Conservation (phyloP, 306 rosid genomes). For the Sechiopsis laciniata region DNA sequence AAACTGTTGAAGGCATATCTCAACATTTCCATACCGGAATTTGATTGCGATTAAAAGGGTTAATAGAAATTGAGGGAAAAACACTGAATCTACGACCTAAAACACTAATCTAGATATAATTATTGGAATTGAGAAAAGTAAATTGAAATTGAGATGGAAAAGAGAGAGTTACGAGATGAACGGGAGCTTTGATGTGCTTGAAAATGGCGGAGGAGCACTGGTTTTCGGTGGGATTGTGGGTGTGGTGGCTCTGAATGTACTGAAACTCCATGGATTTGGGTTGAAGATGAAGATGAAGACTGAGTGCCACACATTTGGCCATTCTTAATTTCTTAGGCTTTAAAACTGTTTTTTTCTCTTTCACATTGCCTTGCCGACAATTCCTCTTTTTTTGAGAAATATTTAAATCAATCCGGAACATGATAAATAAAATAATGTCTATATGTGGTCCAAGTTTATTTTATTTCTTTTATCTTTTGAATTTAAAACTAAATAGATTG, state of each 20-base stretch:
- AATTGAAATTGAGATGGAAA: not conserved
- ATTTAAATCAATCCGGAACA: no score
- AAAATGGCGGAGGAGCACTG: conserved; percentile 93
- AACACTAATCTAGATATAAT: not conserved
- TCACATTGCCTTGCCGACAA: not conserved
- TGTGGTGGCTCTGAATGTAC: conserved; percentile 80
- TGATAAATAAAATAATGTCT: no score
- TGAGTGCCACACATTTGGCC: not conserved
- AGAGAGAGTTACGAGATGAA: conserved; percentile 57
- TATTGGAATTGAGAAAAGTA: not conserved
- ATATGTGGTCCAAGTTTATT: no score
- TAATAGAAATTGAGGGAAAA: not conserved
- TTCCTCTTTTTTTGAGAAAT: no score
- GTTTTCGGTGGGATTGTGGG: conserved; percentile 54
- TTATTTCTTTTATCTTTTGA: no score
- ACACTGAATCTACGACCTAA: not conserved
- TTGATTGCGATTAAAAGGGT: not conserved
- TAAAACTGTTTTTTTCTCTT: not conserved
- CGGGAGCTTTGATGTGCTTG: conserved; percentile 81
- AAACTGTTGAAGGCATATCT: no score
- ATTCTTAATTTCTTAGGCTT: no score
- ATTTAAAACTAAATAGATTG: no score
- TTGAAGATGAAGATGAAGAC: not conserved
- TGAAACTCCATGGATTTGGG: conserved; percentile 51
- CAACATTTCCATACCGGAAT: no score